Base-by-base conservation (phyloP, 2,329 filamentous ascomycete species). In the Claviceps cyperi region DNA sequence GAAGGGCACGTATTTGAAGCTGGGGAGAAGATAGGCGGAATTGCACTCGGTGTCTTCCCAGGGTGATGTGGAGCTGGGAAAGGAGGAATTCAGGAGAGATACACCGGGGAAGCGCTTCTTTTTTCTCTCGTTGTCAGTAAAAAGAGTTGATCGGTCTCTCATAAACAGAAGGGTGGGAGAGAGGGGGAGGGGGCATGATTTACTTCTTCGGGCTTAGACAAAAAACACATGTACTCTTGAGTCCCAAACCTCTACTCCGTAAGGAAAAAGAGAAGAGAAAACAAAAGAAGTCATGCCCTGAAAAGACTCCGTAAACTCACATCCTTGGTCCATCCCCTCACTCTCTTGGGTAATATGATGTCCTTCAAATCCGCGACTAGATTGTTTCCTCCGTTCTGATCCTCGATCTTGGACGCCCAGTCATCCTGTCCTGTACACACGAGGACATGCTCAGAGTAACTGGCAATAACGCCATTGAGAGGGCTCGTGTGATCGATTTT, bases 381-480 rank as follows among this genome's bases (percentile, higher is more conserved):
- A 56, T 83, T 83, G 56, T 80, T 75, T 15, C 71, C 78, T 59
- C 66, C 75, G 57, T 83, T 78, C 52, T 94, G 88, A 22, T 94
- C 82, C 62, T 94, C 89, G 54, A 96, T 94, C 51, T 79, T 78
- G 60, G 84, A 90, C 28, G 75, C 72, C 90, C 90, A 96, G 67
- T 94, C 86, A 32, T 75, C 69, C 53, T 80, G 78, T 4, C 87
- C 89, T 0, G 89, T 94, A 54, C 84, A 90, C 14, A 96, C 74
- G 9, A 97, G 66, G 3, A 96, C 77, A 58, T 96, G 89, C 65
- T 94, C 83, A 1, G 81, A 74, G 62, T 95, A 94, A 1, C 75
- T 71, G 2, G 84, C 74, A 68, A 95, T 90, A 5, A 84, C 83
- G 13, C 86, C 86, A 60, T 85, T 83, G 43, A 96, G 70, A 17